Evolutionary conservation across 352 stramenopile genomes (phyloP).

Genomic region (Paralagenidium karlingii): DNA sequence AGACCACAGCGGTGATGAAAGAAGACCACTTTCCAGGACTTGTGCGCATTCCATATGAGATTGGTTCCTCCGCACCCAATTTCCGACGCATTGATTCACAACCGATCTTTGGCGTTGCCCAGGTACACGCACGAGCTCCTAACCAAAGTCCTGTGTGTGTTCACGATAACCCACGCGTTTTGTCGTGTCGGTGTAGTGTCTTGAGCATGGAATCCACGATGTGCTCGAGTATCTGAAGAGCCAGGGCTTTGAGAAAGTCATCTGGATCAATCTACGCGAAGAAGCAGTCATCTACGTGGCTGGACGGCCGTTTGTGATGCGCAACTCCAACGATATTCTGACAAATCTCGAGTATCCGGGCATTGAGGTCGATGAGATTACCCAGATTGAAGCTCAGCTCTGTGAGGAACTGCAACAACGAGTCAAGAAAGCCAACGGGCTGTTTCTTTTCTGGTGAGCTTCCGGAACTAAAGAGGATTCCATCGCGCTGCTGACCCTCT

Average conservation of each 20-base stretch:
- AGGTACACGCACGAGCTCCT: too few species aligned
- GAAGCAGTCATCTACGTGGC: slow-evolving; percentile 87
- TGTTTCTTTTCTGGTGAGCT: slow-evolving; percentile 84
- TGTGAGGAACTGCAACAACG: slow-evolving; percentile 76
- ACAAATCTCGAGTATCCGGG: slow-evolving; percentile 82
- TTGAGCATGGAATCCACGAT: slow-evolving; percentile 60
- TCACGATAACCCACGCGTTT: slow-evolving; percentile 6
- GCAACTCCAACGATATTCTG: slow-evolving; percentile 64
- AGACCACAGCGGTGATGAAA: slow-evolving; percentile 77
- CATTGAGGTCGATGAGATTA: slow-evolving; percentile 84
- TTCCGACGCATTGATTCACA: slow-evolving; percentile 70
- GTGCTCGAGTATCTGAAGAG: slow-evolving; percentile 43
- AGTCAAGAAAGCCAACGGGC: slow-evolving; percentile 51
- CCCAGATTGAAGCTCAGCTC: slow-evolving; percentile 68
- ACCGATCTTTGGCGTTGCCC: slow-evolving; percentile 76
- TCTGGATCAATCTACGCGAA: slow-evolving; percentile 87
- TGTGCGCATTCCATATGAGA: slow-evolving; percentile 36
- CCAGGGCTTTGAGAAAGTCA: slow-evolving; percentile 46
- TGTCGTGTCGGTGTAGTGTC: slow-evolving; percentile 16
- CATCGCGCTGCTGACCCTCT: background rate
- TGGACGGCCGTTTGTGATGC: slow-evolving; percentile 76
- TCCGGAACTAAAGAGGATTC: background rate
- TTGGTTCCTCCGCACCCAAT: slow-evolving; percentile 71
- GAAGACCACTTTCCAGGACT: slow-evolving; percentile 85
- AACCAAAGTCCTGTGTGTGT: slow-evolving; percentile 8